Evolutionary conservation across 1,284 basidiomycete genomes (phyloP).

Genomic region (Pascua guehoae): DNA sequence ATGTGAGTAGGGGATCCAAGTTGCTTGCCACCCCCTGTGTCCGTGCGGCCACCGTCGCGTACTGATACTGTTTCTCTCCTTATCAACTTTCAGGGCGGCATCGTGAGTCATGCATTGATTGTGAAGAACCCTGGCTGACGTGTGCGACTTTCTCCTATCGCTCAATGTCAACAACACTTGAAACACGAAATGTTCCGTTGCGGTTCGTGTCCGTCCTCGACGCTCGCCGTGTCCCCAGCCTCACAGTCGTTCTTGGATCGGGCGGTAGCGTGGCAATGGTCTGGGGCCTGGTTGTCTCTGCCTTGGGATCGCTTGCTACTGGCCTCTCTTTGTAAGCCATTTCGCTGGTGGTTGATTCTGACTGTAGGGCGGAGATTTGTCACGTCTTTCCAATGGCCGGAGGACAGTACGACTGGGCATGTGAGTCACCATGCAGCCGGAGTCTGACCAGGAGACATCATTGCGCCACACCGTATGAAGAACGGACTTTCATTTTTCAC

Average conservation of each 20-base stretch:
- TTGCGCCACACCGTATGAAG: slow-evolving; percentile 2
- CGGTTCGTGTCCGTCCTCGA: no score
- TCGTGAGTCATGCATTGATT: not conserved
- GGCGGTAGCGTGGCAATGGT: slow-evolving; percentile 41
- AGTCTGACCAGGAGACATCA: slow-evolving; percentile 4
- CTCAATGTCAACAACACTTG: no score
- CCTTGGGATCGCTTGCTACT: slow-evolving; percentile 29
- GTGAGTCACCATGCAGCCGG: not conserved
- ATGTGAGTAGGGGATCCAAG: not conserved
- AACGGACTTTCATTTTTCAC: slow-evolving; percentile 9
- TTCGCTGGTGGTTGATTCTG: not conserved
- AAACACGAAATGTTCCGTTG: no score
- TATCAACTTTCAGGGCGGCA: not conserved
- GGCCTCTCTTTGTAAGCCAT: slow-evolving; percentile 23
- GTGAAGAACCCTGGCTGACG: not conserved
- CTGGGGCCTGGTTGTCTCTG: slow-evolving; percentile 42
- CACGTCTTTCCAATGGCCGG: slow-evolving; percentile 22
- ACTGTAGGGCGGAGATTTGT: slow-evolving; percentile 13
- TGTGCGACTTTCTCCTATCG: no score
- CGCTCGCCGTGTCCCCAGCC: not conserved
- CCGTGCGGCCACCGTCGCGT: not conserved
- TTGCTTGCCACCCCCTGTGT: no score
- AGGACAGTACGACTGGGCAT: slow-evolving; percentile 44
- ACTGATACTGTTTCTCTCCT: not conserved
- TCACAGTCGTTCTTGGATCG: slow-evolving; percentile 29